phyloP scores from a whole-genome alignment of 2,329 filamentous ascomycete genomes.

The Ascochyta viciae-villosae region DNA sequence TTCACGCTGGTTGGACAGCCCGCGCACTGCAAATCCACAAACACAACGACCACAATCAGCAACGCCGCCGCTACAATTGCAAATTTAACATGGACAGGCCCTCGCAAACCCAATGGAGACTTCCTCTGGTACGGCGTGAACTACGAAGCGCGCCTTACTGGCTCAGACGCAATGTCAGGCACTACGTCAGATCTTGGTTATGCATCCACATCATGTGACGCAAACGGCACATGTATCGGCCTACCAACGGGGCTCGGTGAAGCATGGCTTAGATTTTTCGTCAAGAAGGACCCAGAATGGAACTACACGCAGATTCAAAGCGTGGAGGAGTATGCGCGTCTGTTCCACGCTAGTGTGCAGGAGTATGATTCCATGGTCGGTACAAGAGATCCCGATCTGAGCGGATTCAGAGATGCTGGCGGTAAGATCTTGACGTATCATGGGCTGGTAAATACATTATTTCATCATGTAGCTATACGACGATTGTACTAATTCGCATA shows the following conservation, averaged over 20 bases:
- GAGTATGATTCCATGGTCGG: constrained; percentile 23
- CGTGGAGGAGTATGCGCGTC: constrained; percentile 5
- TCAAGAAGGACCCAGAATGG: constrained; percentile 18
- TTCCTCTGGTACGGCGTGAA: constrained; percentile 25
- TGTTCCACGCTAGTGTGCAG: constrained; percentile 16
- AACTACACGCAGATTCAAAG: constrained; percentile 16
- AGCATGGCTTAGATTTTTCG: constrained; percentile 22
- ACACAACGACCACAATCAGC: constrained; percentile 6
- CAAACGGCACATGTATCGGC: constrained; percentile 18
- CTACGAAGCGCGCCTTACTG: constrained; percentile 14
- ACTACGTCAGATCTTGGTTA: constrained; percentile 10
- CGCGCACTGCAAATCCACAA: constrained; percentile 11
- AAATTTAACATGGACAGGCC: constrained; percentile 23
- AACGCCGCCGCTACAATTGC: constrained; percentile 19
- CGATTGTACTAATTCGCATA: not conserved
- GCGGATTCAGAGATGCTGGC: constrained; percentile 22
- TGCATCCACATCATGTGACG: constrained; percentile 16
- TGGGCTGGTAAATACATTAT: constrained; percentile 12
- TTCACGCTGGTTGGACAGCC: constrained; percentile 15
- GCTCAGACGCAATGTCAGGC: not conserved
- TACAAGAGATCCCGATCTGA: constrained; percentile 18
- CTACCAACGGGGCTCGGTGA: constrained; percentile 15
- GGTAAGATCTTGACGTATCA: constrained; percentile 35
- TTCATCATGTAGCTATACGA: not conserved
- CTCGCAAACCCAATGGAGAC: constrained; percentile 12